These are phyloP conservation scores for Tuber borchii DNA, from an alignment of 495 filamentous ascomycete species.

Conservation along the genomic window DNA sequence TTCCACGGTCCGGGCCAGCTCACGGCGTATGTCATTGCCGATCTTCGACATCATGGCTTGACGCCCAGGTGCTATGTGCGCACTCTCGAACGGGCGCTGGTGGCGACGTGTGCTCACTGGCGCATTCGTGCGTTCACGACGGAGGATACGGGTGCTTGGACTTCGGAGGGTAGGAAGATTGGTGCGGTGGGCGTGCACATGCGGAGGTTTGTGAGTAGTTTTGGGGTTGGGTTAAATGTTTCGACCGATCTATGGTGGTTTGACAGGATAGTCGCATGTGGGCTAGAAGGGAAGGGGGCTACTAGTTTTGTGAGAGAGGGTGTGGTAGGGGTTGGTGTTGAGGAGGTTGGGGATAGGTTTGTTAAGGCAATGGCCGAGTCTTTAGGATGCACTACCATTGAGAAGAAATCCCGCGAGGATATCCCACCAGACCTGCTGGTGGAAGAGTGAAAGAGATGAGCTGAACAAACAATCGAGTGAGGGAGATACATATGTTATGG, in stretches of 20 bases:
- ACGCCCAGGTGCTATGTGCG: slow-evolving; percentile 61
- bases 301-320: slow-evolving; percentile 55
- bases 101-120: slow-evolving; percentile 53
- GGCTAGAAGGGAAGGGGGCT: slow-evolving; percentile 66
- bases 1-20: slow-evolving; percentile 94
- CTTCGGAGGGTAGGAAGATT: slow-evolving; percentile 60
- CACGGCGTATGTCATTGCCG: slow-evolving; percentile 80
- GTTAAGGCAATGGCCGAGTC: slow-evolving; percentile 23
- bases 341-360: slow-evolving; percentile 33
- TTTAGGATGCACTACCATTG: slow-evolving; percentile 21
- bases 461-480: neutral
- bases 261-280: slow-evolving; percentile 76
- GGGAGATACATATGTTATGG: neutral
- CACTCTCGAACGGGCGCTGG: slow-evolving; percentile 67
- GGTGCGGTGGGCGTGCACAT: slow-evolving; percentile 85
- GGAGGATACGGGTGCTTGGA: slow-evolving; percentile 84
- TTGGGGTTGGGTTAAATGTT: slow-evolving; percentile 81
- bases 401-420: neutral
- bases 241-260: slow-evolving; percentile 63
- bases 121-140: slow-evolving; percentile 58
- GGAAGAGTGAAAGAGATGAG: neutral
- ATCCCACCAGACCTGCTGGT: neutral
- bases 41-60: slow-evolving; percentile 56
- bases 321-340: slow-evolving; percentile 25
- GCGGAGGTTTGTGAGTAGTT: slow-evolving; percentile 72